Evolutionary conservation across 805 yeast species (phyloP).

Genomic region (Metschnikowia orientalis): DNA sequence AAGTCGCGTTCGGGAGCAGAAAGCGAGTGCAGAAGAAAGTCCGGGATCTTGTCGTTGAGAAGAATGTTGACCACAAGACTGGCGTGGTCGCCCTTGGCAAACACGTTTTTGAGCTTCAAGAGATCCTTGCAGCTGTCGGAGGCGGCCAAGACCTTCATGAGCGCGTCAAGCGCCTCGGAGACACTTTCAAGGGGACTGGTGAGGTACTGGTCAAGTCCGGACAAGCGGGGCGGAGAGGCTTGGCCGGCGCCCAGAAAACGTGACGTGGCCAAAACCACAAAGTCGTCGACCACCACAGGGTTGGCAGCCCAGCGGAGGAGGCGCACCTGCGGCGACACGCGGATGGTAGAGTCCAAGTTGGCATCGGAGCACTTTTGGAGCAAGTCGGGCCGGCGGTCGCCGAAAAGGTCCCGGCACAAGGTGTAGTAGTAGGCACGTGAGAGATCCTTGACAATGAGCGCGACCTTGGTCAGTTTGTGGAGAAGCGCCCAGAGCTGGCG

Average conservation of each 20-base stretch:
- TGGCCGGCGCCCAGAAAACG: background rate
- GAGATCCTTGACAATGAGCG: conserved; percentile 34
- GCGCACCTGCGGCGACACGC: conserved; percentile 38
- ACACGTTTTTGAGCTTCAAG: conserved; percentile 50
- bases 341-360: conserved; percentile 10
- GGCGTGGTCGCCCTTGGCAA: conserved; percentile 58
- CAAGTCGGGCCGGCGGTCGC: conserved; percentile 9
- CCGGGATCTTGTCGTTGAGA: conserved; percentile 31
- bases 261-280: conserved; percentile 26
- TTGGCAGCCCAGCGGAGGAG: conserved; percentile 43
- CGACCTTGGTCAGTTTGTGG: conserved; percentile 14
- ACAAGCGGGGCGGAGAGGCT: background rate
- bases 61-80: conserved; percentile 42
- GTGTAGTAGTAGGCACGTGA: conserved; percentile 30
- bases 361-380: conserved; percentile 15
- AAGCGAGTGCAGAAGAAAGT: conserved; percentile 33
- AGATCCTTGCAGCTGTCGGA: conserved; percentile 17
- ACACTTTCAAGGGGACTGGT: conserved; percentile 44
- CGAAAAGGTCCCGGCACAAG: conserved; percentile 23
- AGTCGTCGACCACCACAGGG: conserved; percentile 37
- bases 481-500: conserved; percentile 8
- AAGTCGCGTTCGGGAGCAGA: conserved; percentile 36
- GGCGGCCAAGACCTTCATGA: conserved; percentile 45
- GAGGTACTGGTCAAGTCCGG: conserved; percentile 41
- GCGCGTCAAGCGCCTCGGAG: conserved; percentile 43